phyloP scores from a whole-genome alignment of 352 stramenopile genomes.

The Phytophthora pisi region DNA sequence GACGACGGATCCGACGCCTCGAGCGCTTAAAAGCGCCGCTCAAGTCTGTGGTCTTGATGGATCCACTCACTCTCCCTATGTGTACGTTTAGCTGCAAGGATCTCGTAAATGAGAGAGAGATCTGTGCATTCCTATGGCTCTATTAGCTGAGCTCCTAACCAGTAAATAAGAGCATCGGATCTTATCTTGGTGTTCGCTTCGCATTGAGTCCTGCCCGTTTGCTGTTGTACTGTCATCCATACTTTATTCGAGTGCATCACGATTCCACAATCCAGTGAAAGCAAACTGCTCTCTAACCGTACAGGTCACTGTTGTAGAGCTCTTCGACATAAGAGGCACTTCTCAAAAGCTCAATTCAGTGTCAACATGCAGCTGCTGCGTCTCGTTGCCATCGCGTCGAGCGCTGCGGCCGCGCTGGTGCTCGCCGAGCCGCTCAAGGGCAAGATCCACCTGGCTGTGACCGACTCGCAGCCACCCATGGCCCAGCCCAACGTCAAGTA shows the following conservation, averaged over 20 bases:
- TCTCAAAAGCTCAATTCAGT: background rate
- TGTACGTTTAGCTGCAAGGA: conserved; percentile 18
- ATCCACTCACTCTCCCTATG: background rate
- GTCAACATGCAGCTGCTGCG: conserved; percentile 10
- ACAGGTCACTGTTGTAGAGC: conserved; percentile 1
- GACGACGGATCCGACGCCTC: conserved; percentile 6
- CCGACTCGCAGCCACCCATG: background rate
- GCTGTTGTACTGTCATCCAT: background rate
- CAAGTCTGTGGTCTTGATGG: too few relatives aligned
- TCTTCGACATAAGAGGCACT: background rate
- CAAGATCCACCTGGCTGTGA: conserved; percentile 15
- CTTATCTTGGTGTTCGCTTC: conserved; percentile 13
- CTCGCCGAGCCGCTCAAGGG: conserved; percentile 7
- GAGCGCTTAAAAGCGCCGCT: background rate
- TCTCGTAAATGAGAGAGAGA: background rate
- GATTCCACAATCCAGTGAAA: background rate
- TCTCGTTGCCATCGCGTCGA: conserved; percentile 7
- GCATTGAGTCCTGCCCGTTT: background rate
- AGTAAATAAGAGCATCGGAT: conserved; percentile 3
- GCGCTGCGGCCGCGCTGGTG: background rate
- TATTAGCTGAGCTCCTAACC: background rate
- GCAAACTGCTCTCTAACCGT: conserved; percentile 4
- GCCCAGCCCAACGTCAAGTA: conserved; percentile 18
- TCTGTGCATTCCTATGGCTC: background rate
- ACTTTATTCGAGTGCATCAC: background rate